These are phyloP conservation scores for Malassezia psittaci DNA, from an alignment of 1,284 basidiomycete genomes.

Conservation along the genomic window DNA sequence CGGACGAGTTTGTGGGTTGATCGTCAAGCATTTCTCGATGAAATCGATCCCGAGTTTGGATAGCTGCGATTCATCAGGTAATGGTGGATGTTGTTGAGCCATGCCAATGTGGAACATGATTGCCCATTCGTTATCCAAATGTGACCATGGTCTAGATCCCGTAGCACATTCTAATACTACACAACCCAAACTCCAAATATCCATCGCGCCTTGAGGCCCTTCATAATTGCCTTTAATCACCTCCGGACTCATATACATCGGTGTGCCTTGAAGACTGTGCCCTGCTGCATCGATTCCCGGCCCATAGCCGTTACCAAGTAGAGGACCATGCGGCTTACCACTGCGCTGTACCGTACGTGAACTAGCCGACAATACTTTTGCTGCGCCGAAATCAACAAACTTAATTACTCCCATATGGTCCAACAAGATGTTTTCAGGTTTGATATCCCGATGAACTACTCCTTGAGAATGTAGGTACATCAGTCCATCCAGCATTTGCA, in stretches of 20 bases:
- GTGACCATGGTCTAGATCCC: conserved; percentile 93
- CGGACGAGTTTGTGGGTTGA: conserved; percentile 75
- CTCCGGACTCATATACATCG: conserved; percentile 99
- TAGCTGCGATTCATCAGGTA: conserved; percentile 82
- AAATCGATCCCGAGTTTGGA: conserved; percentile 85
- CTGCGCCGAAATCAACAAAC: conserved; percentile 96
- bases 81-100: conserved; percentile 86
- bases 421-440: conserved; percentile 94
- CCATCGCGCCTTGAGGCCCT: conserved; percentile 88
- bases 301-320: conserved; percentile 16
- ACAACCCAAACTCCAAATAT: conserved; percentile 94
- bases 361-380: conserved; percentile 91
- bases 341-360: conserved; percentile 56
- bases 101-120: conserved; percentile 99
- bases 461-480: conserved; percentile 84
- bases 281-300: conserved; percentile 35
- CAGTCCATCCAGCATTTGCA: conserved; percentile 92
- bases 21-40: conserved; percentile 78
- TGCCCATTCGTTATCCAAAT: conserved; percentile 98
- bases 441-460: conserved; percentile 93
- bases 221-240: conserved; percentile 67
- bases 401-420: conserved; percentile 90
- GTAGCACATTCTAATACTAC: conserved; percentile 93
- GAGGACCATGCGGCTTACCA: conserved; percentile 35
- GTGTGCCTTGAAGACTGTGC: conserved; percentile 67